Evolutionary conservation across 495 filamentous ascomycete species (phyloP), one percentile per base, ranked within the genome.

Genomic region (Physcia stellaris): DNA sequence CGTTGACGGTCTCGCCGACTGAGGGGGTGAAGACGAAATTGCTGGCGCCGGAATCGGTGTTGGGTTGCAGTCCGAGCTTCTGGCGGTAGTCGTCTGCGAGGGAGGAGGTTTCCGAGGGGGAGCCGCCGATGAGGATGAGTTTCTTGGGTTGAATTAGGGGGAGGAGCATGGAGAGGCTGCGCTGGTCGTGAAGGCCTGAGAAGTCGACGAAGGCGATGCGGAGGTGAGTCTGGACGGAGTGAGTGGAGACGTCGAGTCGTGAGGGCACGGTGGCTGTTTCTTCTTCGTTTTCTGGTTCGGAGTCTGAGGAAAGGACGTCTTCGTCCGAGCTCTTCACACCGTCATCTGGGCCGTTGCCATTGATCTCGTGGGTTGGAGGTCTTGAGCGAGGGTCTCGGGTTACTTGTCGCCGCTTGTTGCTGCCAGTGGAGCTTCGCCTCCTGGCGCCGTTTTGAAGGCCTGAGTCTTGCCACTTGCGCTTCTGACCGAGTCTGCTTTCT

Each of bases 141-240:
- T 96, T 96, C 20, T 86, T 76, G 1, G 90, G 90, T 45, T 86
- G 78, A 45, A 99, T 94, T 2, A 95, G 71, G 0, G 92, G 90
- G 19, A 99, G 82, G 22, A 99, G 65, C 82, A 94, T 95, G 56
- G 83, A 81, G 32, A 99, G 60, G 47, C 81, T 88, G 41, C 86
- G 79, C 51, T 88, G 84, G 52, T 95, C 88, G 56, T 95, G 88
- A 28, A 96, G 64, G 23, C 92, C 90, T 37, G 77, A 75, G 45
- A 92, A 95, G 54, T 99, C 90, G 17, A 96, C 77, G 55, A 82
- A 88, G 11, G 82, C 78, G 29, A 96, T 75, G 18, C 77, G 72
- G 13, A 86, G 66, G 40, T 81, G 71, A 41, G 90, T 64, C 7
- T 64, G 61, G 21, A 95, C 48, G 2, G 64, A 66, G 11, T 77